Conservation (phyloP, 345 rosid species). For the Lumnitzera littorea region DNA sequence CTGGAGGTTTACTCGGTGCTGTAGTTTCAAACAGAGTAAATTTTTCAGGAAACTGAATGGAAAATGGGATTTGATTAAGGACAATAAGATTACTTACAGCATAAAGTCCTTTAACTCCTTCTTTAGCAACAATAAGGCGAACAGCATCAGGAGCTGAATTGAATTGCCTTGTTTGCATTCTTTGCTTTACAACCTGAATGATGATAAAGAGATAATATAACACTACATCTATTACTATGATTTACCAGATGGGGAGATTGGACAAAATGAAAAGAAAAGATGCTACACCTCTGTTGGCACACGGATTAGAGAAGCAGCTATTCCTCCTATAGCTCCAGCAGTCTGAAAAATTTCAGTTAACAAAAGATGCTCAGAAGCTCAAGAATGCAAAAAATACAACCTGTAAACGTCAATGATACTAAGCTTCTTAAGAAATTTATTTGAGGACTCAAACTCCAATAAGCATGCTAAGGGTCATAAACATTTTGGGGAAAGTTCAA, state of each 20-base stretch:
- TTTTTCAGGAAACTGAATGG: neutral
- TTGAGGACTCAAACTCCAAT: too few relatives aligned
- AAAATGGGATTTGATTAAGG: neutral
- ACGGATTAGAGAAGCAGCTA: conserved; percentile 88
- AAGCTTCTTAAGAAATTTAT: neutral
- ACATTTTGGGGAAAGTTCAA: too few relatives aligned
- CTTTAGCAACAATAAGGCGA: conserved; percentile 59
- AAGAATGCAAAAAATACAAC: neutral
- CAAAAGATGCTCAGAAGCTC: conserved; percentile 6
- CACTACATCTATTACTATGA: conserved; percentile 6
- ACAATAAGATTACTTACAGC: conserved; percentile 41
- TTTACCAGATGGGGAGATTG: neutral
- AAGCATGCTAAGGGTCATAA: too few relatives aligned
- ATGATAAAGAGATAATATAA: neutral
- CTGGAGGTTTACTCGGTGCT: neutral
- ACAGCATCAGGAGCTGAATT: conserved; percentile 80
- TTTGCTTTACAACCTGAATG: conserved; percentile 81
- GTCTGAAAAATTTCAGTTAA: conserved; percentile 36
- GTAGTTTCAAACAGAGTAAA: neutral
- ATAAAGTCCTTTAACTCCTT: conserved; percentile 85
- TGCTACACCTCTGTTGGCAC: conserved; percentile 84
- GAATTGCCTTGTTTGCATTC: conserved; percentile 96
- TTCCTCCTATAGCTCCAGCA: conserved; percentile 92
- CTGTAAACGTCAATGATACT: neutral
- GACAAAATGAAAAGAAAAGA: conserved; percentile 1